phyloP scores from a whole-genome alignment of 2,329 filamentous ascomycete genomes.

The Didymella lethalis region DNA sequence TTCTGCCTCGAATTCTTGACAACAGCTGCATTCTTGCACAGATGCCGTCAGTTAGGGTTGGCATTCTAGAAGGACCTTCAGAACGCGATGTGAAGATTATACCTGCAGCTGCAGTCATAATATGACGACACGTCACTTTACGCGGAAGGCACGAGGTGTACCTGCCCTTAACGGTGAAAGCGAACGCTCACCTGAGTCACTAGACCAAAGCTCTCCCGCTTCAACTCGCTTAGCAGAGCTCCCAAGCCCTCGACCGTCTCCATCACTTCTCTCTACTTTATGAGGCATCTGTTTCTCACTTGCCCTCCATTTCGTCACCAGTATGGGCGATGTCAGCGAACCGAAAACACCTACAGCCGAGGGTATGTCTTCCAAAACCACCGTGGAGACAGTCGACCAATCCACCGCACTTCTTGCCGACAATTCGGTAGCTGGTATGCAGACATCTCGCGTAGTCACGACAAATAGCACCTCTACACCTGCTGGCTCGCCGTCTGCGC shows the following conservation, averaged over 20 bases:
- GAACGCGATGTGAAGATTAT: not conserved
- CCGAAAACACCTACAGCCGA: not conserved
- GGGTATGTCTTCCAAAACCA: too few species aligned
- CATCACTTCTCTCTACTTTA: not conserved
- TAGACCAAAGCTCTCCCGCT: not conserved
- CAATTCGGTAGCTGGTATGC: not conserved
- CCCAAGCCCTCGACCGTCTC: too few species aligned
- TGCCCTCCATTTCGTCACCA: not conserved
- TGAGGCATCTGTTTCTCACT: not conserved
- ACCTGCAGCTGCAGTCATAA: not conserved
- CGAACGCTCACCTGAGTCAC: constrained; percentile 1
- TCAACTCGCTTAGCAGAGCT: not conserved
- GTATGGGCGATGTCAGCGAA: not conserved
- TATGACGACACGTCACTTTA: not conserved
- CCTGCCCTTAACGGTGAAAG: constrained; percentile 9
- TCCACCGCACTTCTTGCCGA: not conserved
- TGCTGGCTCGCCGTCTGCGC: not conserved
- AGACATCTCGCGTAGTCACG: not conserved
- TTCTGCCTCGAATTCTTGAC: not conserved
- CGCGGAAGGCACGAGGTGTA: not conserved
- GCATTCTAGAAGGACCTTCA: not conserved
- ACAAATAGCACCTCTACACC: too few species aligned
- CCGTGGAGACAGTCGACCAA: not conserved
- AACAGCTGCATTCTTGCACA: not conserved
- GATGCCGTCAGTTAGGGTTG: not conserved